Conservation (phyloP, 257 asterid genomes). For the Coffea canephora region DNA sequence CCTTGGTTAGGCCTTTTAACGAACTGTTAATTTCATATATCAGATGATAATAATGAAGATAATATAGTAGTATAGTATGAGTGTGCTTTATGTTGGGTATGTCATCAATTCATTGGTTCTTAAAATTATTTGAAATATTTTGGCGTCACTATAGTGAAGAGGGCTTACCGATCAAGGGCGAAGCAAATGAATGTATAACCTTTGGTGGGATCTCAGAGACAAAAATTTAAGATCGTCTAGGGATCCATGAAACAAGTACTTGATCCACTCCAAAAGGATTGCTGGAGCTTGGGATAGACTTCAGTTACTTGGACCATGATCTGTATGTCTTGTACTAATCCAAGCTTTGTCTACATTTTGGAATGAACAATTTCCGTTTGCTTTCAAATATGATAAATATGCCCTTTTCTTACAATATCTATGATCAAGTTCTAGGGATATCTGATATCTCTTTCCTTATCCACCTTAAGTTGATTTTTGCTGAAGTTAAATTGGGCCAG, state of each 20-base stretch:
- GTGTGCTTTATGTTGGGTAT: not conserved
- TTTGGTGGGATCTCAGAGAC: not conserved
- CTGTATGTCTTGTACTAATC: not conserved
- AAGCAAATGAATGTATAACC: not conserved
- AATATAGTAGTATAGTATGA: not conserved
- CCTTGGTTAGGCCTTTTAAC: constrained; percentile 21
- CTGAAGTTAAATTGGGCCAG: not conserved
- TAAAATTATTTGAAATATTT: not conserved
- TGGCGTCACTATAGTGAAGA: not conserved
- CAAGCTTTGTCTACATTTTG: not conserved
- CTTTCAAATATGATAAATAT: not conserved
- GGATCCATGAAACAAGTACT: not conserved
- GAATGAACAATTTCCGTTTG: not conserved
- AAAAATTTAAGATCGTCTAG: too few relatives aligned
- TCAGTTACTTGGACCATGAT: not conserved
- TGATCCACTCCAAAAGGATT: not conserved
- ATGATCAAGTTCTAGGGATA: not conserved
- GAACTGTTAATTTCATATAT: not conserved
- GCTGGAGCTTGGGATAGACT: not conserved
- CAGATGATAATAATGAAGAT: not conserved
- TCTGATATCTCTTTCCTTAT: not conserved
- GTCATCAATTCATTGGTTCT: not conserved
- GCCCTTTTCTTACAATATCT: not conserved
- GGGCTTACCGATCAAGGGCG: not conserved
- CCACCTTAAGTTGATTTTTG: too few relatives aligned